Base-by-base conservation (phyloP, 2,329 filamentous ascomycete species). In the Metarhizium rileyi region DNA sequence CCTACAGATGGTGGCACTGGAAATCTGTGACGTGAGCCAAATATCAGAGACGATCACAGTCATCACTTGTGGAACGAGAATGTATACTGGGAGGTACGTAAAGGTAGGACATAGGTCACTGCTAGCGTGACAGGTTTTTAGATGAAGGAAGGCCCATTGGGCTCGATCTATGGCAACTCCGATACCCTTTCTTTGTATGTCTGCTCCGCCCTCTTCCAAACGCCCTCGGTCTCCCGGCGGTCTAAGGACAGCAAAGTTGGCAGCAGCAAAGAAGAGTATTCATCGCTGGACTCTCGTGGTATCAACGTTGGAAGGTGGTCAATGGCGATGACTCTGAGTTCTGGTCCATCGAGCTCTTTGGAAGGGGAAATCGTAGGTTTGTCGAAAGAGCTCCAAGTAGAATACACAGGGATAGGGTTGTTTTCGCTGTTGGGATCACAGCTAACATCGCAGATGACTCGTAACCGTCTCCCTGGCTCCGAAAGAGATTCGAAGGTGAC, bases 291-390 rank as follows among this genome's bases (percentile, higher is more conserved):
- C 71, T 96, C 91, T 48, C 91, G 77, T 1, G 91, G 87, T 35
- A 97, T 75, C 57, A 96, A 78, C 48, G 82, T 86, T 4, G 89
- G 88, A 47, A 94, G 75, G 63, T 94, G 88, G 67, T 94, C 87
- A 61, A 94, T 93, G 65, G 82, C 86, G 68, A 96, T 95, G 58
- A 96, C 87, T 44, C 79, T 83, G 50, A 95, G 70, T 7, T 43
- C 35, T 78, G 76, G 1, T 81, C 77, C 48, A 49, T 72, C 64
- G 67, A 75, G 61, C 71, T 79, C 55, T 75, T 81, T 67, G 30
- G 80, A 72, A 23, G 93, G 86, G 1, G 83, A 77, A 0, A 95
- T 83, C 1, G 89, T 95, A n/a, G 90, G 91, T 63, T 87, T 82
- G 63, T 83, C 80, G 64, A 96, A 96, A 22, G 89, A 93, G 44